Percentiles rank a stretch among this genome's conserved stretches.
Evolutionary conservation across 2,329 filamentous ascomycete species (phyloP).

Genomic region (Rachicladosporium sp.): DNA sequence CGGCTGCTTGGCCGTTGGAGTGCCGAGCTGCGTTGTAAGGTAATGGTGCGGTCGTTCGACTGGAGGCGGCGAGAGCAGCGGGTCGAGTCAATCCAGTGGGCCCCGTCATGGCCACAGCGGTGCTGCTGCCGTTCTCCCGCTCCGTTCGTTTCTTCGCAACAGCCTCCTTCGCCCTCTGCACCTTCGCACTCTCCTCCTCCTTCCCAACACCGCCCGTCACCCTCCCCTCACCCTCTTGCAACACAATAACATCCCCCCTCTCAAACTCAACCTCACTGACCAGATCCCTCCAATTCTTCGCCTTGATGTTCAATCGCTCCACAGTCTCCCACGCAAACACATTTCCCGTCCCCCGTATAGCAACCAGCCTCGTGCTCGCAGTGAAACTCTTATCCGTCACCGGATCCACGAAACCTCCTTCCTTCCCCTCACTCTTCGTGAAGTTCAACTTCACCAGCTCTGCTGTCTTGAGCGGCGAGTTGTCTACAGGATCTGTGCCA

Average conservation of each 20-base stretch:
- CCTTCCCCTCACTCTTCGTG: constrained; percentile 61
- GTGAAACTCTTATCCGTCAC: constrained; percentile 97
- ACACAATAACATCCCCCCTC: constrained; percentile 83
- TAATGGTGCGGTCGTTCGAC: constrained; percentile 25
- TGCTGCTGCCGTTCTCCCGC: constrained; percentile 33
- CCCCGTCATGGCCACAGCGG: constrained; percentile 13
- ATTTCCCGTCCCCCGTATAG: constrained; percentile 75
- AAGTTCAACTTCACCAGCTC: constrained; percentile 89
- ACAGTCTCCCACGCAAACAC: constrained; percentile 95
- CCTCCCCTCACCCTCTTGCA: constrained; percentile 83
- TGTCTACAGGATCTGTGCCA: constrained; percentile 80
- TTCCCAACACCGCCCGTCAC: constrained; percentile 55
- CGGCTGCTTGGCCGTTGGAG: constrained; percentile 81
- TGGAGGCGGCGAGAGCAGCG: constrained; percentile 30
- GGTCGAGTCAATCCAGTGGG: constrained; percentile 45
- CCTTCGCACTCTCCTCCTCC: constrained; percentile 61
- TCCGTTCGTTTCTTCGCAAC: constrained; percentile 81
- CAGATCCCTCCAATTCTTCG: constrained; percentile 89
- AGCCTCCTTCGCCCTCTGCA: constrained; percentile 80
- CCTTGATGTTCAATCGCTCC: constrained; percentile 88
- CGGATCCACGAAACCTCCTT: constrained; percentile 84
- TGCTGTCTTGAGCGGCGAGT: constrained; percentile 61
- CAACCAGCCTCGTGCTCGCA: constrained; percentile 94
- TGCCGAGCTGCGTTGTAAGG: constrained; percentile 80
- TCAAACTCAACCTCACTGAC: constrained; percentile 78